Evolutionary conservation across 1,284 basidiomycete genomes (phyloP).

Genomic region (Tylopilus sp.): DNA sequence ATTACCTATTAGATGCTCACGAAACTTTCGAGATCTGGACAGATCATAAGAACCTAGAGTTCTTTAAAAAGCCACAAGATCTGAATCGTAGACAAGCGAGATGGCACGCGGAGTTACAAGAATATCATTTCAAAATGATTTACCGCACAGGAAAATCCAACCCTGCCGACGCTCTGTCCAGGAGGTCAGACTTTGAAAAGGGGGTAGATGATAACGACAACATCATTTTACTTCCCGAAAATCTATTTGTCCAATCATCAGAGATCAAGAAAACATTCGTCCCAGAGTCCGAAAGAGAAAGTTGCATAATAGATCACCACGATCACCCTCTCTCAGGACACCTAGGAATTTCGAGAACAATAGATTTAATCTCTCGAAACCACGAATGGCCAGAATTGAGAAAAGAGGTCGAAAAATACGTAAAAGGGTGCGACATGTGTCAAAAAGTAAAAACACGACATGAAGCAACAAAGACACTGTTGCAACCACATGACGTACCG

Average conservation of each 20-base stretch:
- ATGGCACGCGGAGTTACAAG: background rate
- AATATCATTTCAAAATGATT: background rate
- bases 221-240: too few species aligned
- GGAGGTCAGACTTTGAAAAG: background rate
- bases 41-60: constrained; percentile 3
- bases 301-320: background rate
- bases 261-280: too few species aligned
- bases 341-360: background rate
- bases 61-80: background rate
- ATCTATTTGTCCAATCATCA: background rate
- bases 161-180: background rate
- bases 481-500: background rate
- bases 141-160: background rate
- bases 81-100: background rate
- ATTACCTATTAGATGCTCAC: background rate
- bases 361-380: background rate
- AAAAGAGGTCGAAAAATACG: background rate
- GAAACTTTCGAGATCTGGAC: background rate
- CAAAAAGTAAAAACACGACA: background rate
- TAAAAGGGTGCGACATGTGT: background rate
- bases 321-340: background rate
- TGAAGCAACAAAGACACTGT: background rate
- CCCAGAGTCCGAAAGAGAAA: too few species aligned
- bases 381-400: background rate
- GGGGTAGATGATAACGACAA: background rate